Conservation (phyloP, 164 flowering plant species). For the Vitis cinerea region DNA sequence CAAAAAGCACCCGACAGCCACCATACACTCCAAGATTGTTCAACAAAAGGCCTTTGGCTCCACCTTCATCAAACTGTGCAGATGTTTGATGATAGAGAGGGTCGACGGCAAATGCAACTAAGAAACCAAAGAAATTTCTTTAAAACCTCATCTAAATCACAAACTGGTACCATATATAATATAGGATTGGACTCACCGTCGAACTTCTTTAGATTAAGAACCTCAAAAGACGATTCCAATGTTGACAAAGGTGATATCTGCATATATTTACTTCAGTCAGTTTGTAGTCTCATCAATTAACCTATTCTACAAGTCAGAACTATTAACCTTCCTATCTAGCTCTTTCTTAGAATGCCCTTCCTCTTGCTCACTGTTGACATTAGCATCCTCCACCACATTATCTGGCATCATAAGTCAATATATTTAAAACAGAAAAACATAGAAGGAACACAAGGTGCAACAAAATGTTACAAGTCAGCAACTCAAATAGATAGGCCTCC, state of each 20-base stretch:
- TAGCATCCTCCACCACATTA: slow-evolving; percentile 31
- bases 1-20: slow-evolving; percentile 86
- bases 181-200: slow-evolving; percentile 57
- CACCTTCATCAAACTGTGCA: slow-evolving; percentile 99
- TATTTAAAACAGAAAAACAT: slow-evolving; percentile 6
- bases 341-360: slow-evolving; percentile 57
- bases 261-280: slow-evolving; percentile 25
- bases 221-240: slow-evolving; percentile 85
- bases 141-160: neutral
- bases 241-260: slow-evolving; percentile 91
- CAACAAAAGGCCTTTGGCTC: slow-evolving; percentile 91
- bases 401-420: slow-evolving; percentile 30
- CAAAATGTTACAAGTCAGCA: neutral
- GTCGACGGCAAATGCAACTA: slow-evolving; percentile 92
- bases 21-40: slow-evolving; percentile 96
- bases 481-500: neutral
- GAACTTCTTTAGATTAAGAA: slow-evolving; percentile 89
- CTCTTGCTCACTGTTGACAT: slow-evolving; percentile 37
- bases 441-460: neutral
- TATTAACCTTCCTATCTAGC: slow-evolving; percentile 59
- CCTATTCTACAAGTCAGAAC: neutral
- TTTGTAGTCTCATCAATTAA: slow-evolving; percentile 4
- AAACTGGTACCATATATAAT: neutral
- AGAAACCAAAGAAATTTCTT: slow-evolving; percentile 11
- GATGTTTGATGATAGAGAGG: slow-evolving; percentile 97